Evolutionary conservation across 768 basidiomycete species (phyloP).

Genomic region (Termitomyces bulborhizus): DNA sequence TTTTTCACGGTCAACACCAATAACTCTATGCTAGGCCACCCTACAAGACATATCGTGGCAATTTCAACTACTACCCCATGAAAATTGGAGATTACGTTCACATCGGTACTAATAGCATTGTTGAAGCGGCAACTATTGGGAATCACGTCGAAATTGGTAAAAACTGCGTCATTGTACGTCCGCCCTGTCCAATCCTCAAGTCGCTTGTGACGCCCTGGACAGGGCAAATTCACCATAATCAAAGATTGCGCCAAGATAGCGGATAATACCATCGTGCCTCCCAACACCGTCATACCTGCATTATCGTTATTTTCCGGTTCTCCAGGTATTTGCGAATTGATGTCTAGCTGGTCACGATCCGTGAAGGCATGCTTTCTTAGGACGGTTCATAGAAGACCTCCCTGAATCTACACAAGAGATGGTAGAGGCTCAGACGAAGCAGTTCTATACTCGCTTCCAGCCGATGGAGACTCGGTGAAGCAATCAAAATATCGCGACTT

Average conservation of each 20-base stretch:
- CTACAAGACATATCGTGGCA: conserved; percentile 84
- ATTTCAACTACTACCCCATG: conserved; percentile 97
- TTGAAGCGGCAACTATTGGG: conserved; percentile 94
- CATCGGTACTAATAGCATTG: conserved; percentile 80
- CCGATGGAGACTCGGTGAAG: conserved; percentile 34
- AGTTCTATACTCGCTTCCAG: conserved; percentile 80
- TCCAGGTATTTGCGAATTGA: conserved; percentile 53
- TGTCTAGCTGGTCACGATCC: not conserved
- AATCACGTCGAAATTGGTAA: conserved; percentile 93
- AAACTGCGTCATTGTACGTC: conserved; percentile 86
- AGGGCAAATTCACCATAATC: conserved; percentile 97
- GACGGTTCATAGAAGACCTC: conserved; percentile 75
- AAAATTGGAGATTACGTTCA: conserved; percentile 95
- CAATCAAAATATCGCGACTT: not conserved
- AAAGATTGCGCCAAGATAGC: conserved; percentile 91
- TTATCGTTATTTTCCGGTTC: conserved; percentile 82
- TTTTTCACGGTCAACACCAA: not conserved
- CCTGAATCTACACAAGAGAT: conserved; percentile 94
- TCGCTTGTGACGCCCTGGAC: not conserved
- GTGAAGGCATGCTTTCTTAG: conserved; percentile 29
- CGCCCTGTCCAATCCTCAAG: conserved; percentile 1
- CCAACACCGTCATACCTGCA: conserved; percentile 90
- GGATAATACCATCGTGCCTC: conserved; percentile 85
- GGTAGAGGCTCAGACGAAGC: conserved; percentile 80
- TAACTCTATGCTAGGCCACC: conserved; percentile 49